phyloP scores from a whole-genome alignment of 257 asterid genomes.

The Eustoma russellianum region DNA sequence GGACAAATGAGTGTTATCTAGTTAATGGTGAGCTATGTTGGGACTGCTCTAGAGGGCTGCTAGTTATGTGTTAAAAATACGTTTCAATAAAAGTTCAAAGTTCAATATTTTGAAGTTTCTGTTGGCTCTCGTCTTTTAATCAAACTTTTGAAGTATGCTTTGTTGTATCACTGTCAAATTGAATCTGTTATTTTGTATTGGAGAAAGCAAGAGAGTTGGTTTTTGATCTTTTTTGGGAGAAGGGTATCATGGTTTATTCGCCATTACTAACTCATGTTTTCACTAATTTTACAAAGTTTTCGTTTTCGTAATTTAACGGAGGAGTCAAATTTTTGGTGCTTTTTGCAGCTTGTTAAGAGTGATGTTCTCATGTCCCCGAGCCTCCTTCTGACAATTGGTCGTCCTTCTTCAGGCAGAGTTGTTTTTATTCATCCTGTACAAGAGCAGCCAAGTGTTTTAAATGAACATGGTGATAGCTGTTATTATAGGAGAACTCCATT shows the following conservation, averaged over 20 bases:
- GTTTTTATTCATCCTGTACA: constrained; percentile 57
- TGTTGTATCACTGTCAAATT: neutral
- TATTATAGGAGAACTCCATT: constrained; percentile 48
- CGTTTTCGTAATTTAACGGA: too few relatives aligned
- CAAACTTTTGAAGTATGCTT: too few relatives aligned
- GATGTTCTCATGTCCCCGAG: constrained; percentile 60
- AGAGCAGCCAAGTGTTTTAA: constrained; percentile 28
- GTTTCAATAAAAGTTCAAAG: neutral
- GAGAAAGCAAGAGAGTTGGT: neutral
- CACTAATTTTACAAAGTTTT: too few relatives aligned
- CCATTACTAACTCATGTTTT: too few relatives aligned
- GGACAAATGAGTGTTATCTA: too few relatives aligned
- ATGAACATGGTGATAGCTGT: constrained; percentile 17
- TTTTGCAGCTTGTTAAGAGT: constrained; percentile 52
- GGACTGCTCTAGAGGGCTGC: too few relatives aligned
- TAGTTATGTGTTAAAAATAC: neutral
- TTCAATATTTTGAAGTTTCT: too few relatives aligned
- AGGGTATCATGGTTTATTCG: too few relatives aligned
- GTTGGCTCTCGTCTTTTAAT: too few relatives aligned
- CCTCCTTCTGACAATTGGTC: constrained; percentile 66
- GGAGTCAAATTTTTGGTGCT: neutral
- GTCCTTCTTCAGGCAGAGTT: constrained; percentile 59
- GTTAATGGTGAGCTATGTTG: too few relatives aligned
- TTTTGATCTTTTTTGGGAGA: neutral
- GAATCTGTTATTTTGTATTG: neutral